These are phyloP conservation scores for Candida namnaoensis DNA, from an alignment of 805 yeast species.

Conservation along the genomic window DNA sequence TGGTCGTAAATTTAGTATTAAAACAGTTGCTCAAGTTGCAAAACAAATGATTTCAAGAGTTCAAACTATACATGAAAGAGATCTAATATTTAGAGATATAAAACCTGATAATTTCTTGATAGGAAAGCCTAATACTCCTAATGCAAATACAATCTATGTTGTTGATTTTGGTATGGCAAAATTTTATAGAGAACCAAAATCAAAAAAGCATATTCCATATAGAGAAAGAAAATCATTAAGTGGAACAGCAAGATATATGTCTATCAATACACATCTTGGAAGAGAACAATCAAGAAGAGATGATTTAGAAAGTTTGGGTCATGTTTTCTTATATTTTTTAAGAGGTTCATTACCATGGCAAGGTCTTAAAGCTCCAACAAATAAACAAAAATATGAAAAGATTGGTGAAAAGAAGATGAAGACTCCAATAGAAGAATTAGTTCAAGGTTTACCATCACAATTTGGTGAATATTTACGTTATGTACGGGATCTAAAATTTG, in stretches of 20 bases:
- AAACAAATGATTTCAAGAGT: conserved; percentile 89
- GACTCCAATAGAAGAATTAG: conserved; percentile 77
- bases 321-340: conserved; percentile 90
- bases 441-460: conserved; percentile 74
- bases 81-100: conserved; percentile 90
- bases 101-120: conserved; percentile 96
- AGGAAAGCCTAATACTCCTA: conserved; percentile 79
- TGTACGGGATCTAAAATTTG: conserved; percentile 85
- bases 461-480: conserved; percentile 86
- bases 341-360: conserved; percentile 98
- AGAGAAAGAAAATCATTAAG: conserved; percentile 91
- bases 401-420: conserved; percentile 94
- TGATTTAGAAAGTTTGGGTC: conserved; percentile 93
- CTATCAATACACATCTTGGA: conserved; percentile 94
- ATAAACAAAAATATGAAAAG: conserved; percentile 94
- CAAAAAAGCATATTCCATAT: conserved; percentile 93
- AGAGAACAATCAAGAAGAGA: conserved; percentile 96
- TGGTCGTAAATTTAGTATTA: conserved; percentile 78
- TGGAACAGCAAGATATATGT: conserved; percentile 99
- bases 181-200: conserved; percentile 92
- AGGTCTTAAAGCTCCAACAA: conserved; percentile 96
- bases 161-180: conserved; percentile 99
- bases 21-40: conserved; percentile 89
- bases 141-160: conserved; percentile 78
- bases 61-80: conserved; percentile 80